Conservation (phyloP, 768 basidiomycete species). For the Asterophora parasitica region DNA sequence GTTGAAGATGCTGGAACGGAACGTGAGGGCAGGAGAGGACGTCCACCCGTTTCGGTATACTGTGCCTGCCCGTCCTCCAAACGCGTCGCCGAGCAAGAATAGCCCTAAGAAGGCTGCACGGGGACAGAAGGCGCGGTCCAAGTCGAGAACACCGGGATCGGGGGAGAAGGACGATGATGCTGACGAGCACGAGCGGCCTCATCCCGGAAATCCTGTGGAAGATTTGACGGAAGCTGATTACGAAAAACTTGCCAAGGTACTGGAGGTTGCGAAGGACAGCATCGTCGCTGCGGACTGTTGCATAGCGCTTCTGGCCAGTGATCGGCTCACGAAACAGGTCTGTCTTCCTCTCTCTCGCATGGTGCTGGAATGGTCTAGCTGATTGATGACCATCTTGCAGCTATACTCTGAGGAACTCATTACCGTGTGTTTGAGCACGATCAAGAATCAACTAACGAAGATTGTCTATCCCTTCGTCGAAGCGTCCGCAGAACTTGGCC, state of each 20-base stretch:
- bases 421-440: constrained; percentile 63
- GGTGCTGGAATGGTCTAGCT: neutral
- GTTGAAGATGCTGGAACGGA: constrained; percentile 75
- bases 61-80: constrained; percentile 17
- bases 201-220: constrained; percentile 13
- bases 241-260: constrained; percentile 41
- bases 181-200: constrained; percentile 20
- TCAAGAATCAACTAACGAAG: constrained; percentile 77
- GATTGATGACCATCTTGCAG: constrained; percentile 30
- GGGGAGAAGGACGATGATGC: constrained; percentile 31
- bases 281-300: constrained; percentile 82
- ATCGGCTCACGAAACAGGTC: constrained; percentile 84
- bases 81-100: constrained; percentile 47
- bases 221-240: constrained; percentile 42
- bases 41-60: constrained; percentile 59
- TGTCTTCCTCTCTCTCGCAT: neutral
- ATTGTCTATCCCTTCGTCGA: constrained; percentile 87
- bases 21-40: constrained; percentile 71
- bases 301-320: constrained; percentile 71
- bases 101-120: constrained; percentile 37
- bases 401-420: constrained; percentile 95
- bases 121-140: constrained; percentile 35
- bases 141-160: constrained; percentile 35
- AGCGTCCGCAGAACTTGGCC: constrained; percentile 39
- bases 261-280: constrained; percentile 68